Conservation (phyloP, 2,329 filamentous ascomycete species). For the Diaporthe longicolla region DNA sequence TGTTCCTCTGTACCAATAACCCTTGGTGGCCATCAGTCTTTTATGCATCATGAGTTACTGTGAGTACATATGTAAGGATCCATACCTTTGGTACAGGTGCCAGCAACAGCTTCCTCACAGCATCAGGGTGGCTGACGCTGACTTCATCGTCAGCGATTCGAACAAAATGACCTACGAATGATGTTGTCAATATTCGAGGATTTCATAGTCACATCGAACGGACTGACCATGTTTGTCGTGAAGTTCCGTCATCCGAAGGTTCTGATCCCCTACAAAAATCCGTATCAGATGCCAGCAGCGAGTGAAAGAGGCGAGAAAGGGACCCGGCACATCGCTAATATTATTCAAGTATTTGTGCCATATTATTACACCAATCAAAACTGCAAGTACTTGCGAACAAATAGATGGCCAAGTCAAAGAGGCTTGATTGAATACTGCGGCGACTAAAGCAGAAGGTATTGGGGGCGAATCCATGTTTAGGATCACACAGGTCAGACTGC, state of each 20-base stretch:
- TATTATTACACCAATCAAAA: neutral
- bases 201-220: neutral
- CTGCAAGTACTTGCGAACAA: neutral
- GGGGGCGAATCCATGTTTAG: neutral
- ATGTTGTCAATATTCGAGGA: neutral
- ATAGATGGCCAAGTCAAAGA: neutral
- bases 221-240: constrained; percentile 11
- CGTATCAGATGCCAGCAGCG: constrained; percentile 18
- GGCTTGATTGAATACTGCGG: neutral
- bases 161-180: constrained; percentile 16
- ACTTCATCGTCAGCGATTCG: constrained; percentile 24
- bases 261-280: constrained; percentile 2
- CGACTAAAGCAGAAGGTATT: neutral
- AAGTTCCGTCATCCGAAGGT: neutral
- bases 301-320: constrained; percentile 22
- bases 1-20: constrained; percentile 24
- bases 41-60: neutral
- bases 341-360: constrained; percentile 4
- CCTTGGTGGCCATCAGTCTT: neutral
- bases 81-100: constrained; percentile 27
- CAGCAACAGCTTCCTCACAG: constrained; percentile 15
- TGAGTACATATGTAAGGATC: neutral
- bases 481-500: neutral
- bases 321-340: constrained; percentile 27
- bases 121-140: constrained; percentile 31